phyloP scores from a whole-genome alignment of 441 rosid genomes.

The Macaranga tanarius region DNA sequence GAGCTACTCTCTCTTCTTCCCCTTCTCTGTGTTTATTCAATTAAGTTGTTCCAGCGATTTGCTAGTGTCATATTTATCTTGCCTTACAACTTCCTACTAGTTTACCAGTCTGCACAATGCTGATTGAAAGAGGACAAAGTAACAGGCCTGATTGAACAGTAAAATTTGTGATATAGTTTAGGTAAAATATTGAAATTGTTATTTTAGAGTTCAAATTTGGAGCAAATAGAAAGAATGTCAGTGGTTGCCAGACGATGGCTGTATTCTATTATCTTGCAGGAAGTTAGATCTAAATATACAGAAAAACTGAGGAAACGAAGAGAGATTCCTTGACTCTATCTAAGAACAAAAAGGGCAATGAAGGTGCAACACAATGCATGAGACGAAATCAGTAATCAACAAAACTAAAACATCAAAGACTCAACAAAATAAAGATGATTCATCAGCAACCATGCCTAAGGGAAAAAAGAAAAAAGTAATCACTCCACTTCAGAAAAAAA shows the following conservation, averaged over 20 bases:
- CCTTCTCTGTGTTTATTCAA: neutral
- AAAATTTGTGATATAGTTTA: neutral
- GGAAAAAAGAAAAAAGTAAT: neutral
- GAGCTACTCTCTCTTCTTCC: slow-evolving; percentile 1
- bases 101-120: neutral
- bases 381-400: neutral
- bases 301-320: neutral
- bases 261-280: neutral
- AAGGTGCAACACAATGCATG: neutral
- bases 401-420: neutral
- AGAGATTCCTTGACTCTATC: neutral
- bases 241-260: neutral
- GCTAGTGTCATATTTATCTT: neutral
- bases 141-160: neutral
- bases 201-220: neutral
- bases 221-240: neutral
- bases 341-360: neutral
- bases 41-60: neutral
- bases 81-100: neutral
- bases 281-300: neutral
- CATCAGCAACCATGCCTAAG: neutral
- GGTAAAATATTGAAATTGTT: neutral
- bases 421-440: neutral
- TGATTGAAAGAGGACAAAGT: neutral
- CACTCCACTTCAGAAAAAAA: neutral